Percentiles rank a stretch among this genome's conserved stretches.
Conservation (phyloP, 1,139 yeast species). For the Taphrina pruni region DNA sequence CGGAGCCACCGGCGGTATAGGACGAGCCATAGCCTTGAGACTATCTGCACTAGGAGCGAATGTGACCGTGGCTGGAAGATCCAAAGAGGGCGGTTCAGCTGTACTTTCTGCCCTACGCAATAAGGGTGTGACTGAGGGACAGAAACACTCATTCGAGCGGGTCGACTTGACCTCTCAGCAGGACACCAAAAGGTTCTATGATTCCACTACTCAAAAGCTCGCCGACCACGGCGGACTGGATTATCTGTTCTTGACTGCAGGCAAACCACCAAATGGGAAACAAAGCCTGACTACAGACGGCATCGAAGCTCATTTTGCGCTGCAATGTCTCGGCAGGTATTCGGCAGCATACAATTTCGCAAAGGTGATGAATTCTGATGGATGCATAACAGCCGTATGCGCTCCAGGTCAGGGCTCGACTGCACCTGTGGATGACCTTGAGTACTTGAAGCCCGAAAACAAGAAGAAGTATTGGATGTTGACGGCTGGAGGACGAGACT, state of each 20-base stretch:
- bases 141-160: conserved; percentile 30
- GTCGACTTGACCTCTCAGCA: conserved; percentile 33
- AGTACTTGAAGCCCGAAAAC: conserved; percentile 25
- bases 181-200: conserved; percentile 32
- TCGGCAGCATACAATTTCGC: conserved; percentile 23
- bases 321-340: conserved; percentile 38
- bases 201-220: conserved; percentile 11
- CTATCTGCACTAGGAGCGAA: conserved; percentile 29
- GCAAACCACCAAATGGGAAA: conserved; percentile 34
- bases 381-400: conserved; percentile 30
- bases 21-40: conserved; percentile 20
- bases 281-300: conserved; percentile 24
- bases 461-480: conserved; percentile 20
- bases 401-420: conserved; percentile 32
- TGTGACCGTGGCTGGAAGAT: conserved; percentile 34
- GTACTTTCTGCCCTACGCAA: conserved; percentile 26
- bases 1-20: conserved; percentile 35
- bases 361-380: conserved; percentile 18
- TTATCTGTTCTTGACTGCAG: conserved; percentile 35
- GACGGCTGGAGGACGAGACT: conserved; percentile 29
- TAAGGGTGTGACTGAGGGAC: conserved; percentile 2
- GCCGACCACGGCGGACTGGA: conserved; percentile 19
- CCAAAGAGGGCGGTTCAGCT: conserved; percentile 28
- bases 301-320: conserved; percentile 33
- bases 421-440: conserved; percentile 28